Conservation (phyloP, 148 eudicot genomes). For the Nyssa sinensis region DNA sequence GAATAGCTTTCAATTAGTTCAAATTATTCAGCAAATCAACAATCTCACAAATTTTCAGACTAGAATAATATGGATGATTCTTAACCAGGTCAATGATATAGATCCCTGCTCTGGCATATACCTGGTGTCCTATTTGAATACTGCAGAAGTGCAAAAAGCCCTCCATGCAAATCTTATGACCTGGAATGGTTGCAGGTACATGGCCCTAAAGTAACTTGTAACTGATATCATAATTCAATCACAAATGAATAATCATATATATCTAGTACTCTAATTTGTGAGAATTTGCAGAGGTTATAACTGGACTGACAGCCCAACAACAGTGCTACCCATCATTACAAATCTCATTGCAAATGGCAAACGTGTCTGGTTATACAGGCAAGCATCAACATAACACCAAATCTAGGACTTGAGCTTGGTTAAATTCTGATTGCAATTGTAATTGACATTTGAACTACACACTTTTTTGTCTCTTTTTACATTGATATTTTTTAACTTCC, state of each 20-base stretch:
- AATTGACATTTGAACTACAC: no score
- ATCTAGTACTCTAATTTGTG: no score
- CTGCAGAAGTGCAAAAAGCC: neutral
- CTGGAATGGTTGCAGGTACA: slow-evolving; percentile 22
- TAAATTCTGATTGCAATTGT: no score
- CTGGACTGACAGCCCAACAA: slow-evolving; percentile 44
- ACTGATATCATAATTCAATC: no score
- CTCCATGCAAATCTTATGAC: slow-evolving; percentile 16
- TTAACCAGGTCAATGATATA: neutral
- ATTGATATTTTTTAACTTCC: no score
- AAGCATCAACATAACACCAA: neutral
- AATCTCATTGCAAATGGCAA: slow-evolving; percentile 40
- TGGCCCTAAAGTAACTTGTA: neutral
- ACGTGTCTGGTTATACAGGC: slow-evolving; percentile 53
- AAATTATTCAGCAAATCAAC: no score
- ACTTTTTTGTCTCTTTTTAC: no score
- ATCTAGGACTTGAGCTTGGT: neutral
- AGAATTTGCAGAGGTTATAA: slow-evolving; percentile 15
- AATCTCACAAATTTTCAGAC: neutral
- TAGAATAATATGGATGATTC: neutral
- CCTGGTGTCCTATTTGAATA: no score
- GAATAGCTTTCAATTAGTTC: no score
- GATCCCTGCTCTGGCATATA: no score
- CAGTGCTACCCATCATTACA: slow-evolving; percentile 38
- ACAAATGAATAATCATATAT: no score